Evolutionary conservation across 495 filamentous ascomycete species (phyloP).

Genomic region (Aspergillus sclerotiicarbonarius): DNA sequence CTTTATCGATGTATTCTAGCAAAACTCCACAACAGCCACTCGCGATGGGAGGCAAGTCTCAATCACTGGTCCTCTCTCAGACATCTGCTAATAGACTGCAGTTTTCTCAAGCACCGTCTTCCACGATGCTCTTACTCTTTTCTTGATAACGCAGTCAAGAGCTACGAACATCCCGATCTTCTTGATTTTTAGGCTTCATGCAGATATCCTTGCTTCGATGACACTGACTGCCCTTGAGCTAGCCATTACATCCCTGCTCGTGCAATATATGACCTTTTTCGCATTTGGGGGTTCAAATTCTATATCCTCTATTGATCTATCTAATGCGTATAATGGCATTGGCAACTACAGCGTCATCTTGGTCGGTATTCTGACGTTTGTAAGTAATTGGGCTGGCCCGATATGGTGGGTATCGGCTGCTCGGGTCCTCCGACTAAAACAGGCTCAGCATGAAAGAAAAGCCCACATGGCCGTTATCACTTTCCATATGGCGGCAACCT

Average conservation of each 20-base stretch:
- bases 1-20: constrained; percentile 22
- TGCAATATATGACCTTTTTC: constrained; percentile 81
- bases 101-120: constrained; percentile 29
- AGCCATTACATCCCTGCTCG: constrained; percentile 61
- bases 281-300: constrained; percentile 89
- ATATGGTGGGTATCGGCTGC: constrained; percentile 78
- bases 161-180: constrained; percentile 81
- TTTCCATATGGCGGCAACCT: constrained; percentile 56
- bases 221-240: constrained; percentile 53
- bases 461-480: constrained; percentile 61
- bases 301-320: constrained; percentile 83
- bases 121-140: constrained; percentile 70
- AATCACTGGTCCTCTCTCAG: neutral
- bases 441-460: constrained; percentile 16
- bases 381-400: constrained; percentile 87
- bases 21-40: neutral
- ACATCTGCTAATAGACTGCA: constrained; percentile 11
- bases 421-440: constrained; percentile 50
- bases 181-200: constrained; percentile 63
- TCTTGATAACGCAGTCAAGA: constrained; percentile 83
- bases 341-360: constrained; percentile 61
- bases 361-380: constrained; percentile 78
- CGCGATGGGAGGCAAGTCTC: constrained; percentile 18
- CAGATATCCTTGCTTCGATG: constrained; percentile 48
- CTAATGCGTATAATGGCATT: constrained; percentile 81